A percentile compares a stretch with the other conserved stretches of the same genome.
Evolutionary conservation across 441 rosid genomes (phyloP).

Genomic region (Capsella rubella): DNA sequence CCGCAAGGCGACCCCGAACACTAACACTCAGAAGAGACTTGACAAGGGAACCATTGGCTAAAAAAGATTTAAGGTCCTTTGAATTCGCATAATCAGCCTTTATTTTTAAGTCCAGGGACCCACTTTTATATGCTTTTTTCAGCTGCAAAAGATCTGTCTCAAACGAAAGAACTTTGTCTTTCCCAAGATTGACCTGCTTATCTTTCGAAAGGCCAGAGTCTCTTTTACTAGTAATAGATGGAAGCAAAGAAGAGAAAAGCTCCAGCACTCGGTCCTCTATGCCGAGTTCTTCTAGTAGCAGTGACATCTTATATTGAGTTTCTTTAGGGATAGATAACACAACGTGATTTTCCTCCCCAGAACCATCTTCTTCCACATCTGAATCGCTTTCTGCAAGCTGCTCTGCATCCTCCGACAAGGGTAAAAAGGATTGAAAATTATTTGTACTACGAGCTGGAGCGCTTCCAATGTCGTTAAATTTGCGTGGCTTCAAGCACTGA

Average conservation of each 20-base stretch:
- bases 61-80: constrained; percentile 95
- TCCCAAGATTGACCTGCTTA: constrained; percentile 74
- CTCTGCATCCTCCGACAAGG: constrained; percentile 84
- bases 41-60: constrained; percentile 92
- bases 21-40: constrained; percentile 98
- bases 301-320: constrained; percentile 69
- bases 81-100: constrained; percentile 98
- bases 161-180: constrained; percentile 86
- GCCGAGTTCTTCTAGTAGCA: constrained; percentile 84
- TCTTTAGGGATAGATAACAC: constrained; percentile 82
- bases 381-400: constrained; percentile 97
- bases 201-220: constrained; percentile 77
- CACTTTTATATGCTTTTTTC: constrained; percentile 99
- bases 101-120: constrained; percentile 97
- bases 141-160: constrained; percentile 90
- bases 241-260: constrained; percentile 82
- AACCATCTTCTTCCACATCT: constrained; percentile 88
- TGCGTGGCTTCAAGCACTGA: constrained; percentile 98
- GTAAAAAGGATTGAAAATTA: constrained; percentile 83
- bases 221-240: constrained; percentile 84
- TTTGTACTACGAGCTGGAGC: constrained; percentile 62
- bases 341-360: constrained; percentile 66
- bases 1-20: constrained; percentile 98
- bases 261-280: constrained; percentile 81
- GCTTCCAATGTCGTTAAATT: constrained; percentile 76